Base-by-base conservation (phyloP, 2,329 filamentous ascomycete genomes). In the Fusarium globosum region DNA sequence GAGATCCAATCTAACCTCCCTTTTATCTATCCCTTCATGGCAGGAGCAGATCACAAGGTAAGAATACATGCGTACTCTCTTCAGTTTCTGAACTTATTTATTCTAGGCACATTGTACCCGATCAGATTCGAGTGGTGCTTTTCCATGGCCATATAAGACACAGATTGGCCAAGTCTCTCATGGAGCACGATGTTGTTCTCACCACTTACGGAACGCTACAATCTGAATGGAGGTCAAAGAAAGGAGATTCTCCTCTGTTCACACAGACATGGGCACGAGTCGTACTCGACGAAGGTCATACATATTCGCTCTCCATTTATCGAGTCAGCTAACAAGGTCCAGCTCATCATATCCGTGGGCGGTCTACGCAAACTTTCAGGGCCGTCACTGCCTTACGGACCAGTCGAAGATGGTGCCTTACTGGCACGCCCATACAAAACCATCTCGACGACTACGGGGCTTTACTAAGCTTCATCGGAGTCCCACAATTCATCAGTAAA, bases 1-100 rank as follows among this genome's bases (percentile, higher is more conserved):
- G 7, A 13, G 1, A 10, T 1, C 2, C 5, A 16, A 0, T 20
- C 28, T 58, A 7, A 48, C 20, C n/a, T 38, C 28, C 4, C 0
- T 15, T 58, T 10, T 8, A 58, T 26, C 42, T 18, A 46, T 58
- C 14, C 42, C 42, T 8, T 20, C 42, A 2, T 58, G 33, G 56
- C 7, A 48, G 12, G 56, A 46, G 36, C 33, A 58, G 23, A 48
- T 58, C 2, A 2, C 6, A 0, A 33, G n/a, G 55, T 58, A 0
- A 28, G 14, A 12, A 57, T 3, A 38, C 2, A 4, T 6, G 7
- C 9, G 7, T 4, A 0, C 6, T 28, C n/a, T 30, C 6, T 38
- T 23, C 18, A n/a, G 3, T 1, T 38, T 26, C 2, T 2, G 6
- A 36, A 8, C 55, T 58, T 3, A 58, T 1, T 18, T 30, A 14